phyloP scores from a whole-genome alignment of 1,139 yeast genomes.

The Nematodospora anomalae region DNA sequence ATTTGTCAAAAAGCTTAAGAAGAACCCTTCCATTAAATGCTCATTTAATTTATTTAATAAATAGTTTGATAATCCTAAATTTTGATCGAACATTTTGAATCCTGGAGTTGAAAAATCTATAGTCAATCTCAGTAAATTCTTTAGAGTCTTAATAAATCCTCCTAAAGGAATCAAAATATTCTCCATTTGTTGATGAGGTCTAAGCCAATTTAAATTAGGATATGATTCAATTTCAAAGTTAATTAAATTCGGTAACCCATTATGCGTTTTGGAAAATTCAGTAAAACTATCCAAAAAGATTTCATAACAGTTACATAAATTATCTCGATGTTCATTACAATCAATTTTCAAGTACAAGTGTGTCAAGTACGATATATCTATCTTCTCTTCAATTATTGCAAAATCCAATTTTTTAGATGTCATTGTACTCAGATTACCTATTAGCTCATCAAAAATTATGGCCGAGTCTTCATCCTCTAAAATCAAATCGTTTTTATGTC shows the following conservation, averaged over 20 bases:
- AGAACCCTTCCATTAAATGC: constrained; percentile 38
- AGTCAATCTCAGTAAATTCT: constrained; percentile 24
- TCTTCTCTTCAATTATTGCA: constrained; percentile 22
- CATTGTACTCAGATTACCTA: not conserved
- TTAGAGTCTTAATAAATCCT: constrained; percentile 27
- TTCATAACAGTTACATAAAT: constrained; percentile 32
- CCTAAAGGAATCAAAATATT: constrained; percentile 36
- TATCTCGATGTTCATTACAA: constrained; percentile 29
- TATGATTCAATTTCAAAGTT: constrained; percentile 35
- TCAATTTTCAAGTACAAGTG: constrained; percentile 34
- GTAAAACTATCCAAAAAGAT: constrained; percentile 32
- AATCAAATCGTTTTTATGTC: constrained; percentile 22
- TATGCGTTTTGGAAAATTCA: constrained; percentile 19
- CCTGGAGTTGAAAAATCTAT: constrained; percentile 42
- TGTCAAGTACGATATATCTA: constrained; percentile 25
- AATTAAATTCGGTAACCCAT: constrained; percentile 33
- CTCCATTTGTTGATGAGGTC: constrained; percentile 39
- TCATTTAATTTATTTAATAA: constrained; percentile 36
- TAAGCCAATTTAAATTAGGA: constrained; percentile 40
- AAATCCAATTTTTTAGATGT: constrained; percentile 21
- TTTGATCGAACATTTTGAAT: constrained; percentile 40
- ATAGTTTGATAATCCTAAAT: constrained; percentile 30
- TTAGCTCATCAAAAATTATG: not conserved
- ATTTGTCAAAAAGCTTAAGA: constrained; percentile 26
- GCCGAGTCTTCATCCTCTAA: constrained; percentile 10